phyloP scores from a whole-genome alignment of 768 basidiomycete genomes.

The Russula sp. region DNA sequence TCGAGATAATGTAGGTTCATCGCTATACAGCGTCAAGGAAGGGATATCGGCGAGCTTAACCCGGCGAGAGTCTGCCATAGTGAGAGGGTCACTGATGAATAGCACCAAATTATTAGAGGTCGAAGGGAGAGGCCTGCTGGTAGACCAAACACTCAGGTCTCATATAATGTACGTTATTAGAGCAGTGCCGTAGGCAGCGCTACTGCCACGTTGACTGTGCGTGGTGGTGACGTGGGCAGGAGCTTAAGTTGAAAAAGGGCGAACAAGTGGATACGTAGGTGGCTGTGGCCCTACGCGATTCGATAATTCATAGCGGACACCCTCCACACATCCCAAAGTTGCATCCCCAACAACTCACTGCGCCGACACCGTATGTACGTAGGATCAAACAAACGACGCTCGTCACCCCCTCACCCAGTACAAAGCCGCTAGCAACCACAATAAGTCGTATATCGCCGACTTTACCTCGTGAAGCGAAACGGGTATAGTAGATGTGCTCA shows the following conservation, averaged over 20 bases:
- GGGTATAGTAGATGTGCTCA: slow-evolving; percentile 59
- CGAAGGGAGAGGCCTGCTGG: neutral
- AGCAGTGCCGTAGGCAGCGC: neutral
- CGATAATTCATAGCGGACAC: slow-evolving; percentile 31
- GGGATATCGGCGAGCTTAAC: slow-evolving; percentile 65
- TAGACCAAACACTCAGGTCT: neutral
- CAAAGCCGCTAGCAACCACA: slow-evolving; percentile 90
- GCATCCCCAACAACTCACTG: slow-evolving; percentile 85
- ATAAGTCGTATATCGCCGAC: slow-evolving; percentile 65
- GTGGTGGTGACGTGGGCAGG: neutral
- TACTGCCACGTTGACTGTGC: slow-evolving; percentile 9
- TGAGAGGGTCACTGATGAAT: neutral
- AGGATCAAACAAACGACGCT: slow-evolving; percentile 74
- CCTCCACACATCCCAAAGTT: slow-evolving; percentile 63
- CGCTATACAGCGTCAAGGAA: slow-evolving; percentile 73
- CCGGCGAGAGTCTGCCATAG: slow-evolving; percentile 53
- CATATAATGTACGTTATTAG: neutral
- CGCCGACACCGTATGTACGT: slow-evolving; percentile 66
- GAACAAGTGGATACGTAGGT: neutral
- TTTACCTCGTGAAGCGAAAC: slow-evolving; percentile 39
- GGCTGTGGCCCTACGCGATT: neutral
- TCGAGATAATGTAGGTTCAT: slow-evolving; percentile 53
- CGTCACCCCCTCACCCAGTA: slow-evolving; percentile 88
- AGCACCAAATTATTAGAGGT: neutral
- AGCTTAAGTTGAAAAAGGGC: too few relatives aligned